Evolutionary conservation across 495 filamentous ascomycete genomes (phyloP), one percentile per base, ranked within the genome.

Genomic region (Xylaria scruposa): DNA sequence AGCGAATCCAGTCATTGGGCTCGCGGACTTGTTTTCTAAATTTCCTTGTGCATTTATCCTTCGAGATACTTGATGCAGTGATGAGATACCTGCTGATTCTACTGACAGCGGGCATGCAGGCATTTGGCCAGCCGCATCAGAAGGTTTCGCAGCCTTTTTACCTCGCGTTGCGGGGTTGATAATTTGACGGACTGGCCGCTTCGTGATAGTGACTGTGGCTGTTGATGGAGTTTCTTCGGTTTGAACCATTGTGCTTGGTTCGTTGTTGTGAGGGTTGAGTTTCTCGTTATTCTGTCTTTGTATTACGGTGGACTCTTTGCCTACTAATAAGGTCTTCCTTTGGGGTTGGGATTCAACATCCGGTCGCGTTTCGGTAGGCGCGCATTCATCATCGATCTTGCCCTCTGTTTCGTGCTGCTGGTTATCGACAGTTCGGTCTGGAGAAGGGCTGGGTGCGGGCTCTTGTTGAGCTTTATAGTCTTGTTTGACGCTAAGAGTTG

Each of bases 121-220:
- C 15, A 80, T 77, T 68, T 82, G 79, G 17, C 84, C 84, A n/a
- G 79, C 80, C 24, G 84, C 83, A 72, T 86, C 78, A n/a, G 82
- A 82, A 53, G 80, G 83, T 58, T 83, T 78, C 33, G 84, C 84
- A 49, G 84, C 84, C 70, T 86, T 86, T 59, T 79, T 83, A 21
- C 85, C 85, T 65, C 84, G 81, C 9, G 83, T 84, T 13, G 84
- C 86, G 42, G 85, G 85, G 74, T 86, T 87, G 12, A 67, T 62
- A 36, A 80, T 69, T 13, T 61, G 40, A 33, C 75, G 49, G 17
- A 73, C 70, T 36, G 63, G 67, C 47, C 62, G 70, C 62, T 60
- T 70, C 49, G 61, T 51, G 19, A 49, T 12, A 60, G 58, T 59
- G 24, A 51, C 36, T 51, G 61, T 29, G 60, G 38, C 36, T 26